A percentile compares a stretch with the other conserved stretches of the same genome.
phyloP scores from a whole-genome alignment of 164 flowering plant species.

The Magnolia changhungtana region DNA sequence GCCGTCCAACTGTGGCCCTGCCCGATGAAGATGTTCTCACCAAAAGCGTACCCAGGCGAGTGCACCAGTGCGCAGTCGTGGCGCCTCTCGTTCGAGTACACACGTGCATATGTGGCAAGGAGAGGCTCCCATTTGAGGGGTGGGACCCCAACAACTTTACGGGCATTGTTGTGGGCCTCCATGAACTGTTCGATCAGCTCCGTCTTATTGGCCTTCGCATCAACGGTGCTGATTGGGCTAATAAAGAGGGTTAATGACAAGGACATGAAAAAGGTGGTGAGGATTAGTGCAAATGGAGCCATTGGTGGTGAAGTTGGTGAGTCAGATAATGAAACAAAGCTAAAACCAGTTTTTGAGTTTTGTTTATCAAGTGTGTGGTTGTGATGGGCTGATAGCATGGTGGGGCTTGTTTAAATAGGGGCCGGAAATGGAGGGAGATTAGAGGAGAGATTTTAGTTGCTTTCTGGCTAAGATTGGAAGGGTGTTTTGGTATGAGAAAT shows the following conservation, averaged over 20 bases:
- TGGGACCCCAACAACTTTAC: conserved; percentile 20
- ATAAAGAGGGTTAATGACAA: not conserved
- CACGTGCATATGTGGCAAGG: conserved; percentile 19
- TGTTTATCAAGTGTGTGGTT: no score
- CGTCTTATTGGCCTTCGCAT: not conserved
- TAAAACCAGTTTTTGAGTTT: no score
- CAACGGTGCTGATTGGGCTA: not conserved
- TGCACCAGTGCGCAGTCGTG: conserved; percentile 20
- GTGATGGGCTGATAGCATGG: no score
- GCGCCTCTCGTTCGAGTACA: conserved; percentile 22
- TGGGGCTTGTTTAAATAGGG: not conserved
- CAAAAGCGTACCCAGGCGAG: conserved; percentile 14
- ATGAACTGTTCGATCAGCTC: conserved; percentile 15
- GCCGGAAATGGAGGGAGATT: not conserved
- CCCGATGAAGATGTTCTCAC: conserved; percentile 26
- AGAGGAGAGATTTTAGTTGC: not conserved
- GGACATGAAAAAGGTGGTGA: not conserved
- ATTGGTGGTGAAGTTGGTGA: not conserved
- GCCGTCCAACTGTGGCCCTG: conserved; percentile 20
- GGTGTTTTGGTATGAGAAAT: not conserved
- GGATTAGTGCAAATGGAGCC: not conserved
- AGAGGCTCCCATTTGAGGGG: conserved; percentile 21
- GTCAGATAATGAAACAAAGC: not conserved
- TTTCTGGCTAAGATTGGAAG: no score
- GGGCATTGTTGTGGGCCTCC: conserved; percentile 22